Percentiles rank a stretch among this genome's conserved stretches.
Evolutionary conservation across 2,329 filamentous ascomycete genomes (phyloP).

Genomic region (Stromatinia cepivora): DNA sequence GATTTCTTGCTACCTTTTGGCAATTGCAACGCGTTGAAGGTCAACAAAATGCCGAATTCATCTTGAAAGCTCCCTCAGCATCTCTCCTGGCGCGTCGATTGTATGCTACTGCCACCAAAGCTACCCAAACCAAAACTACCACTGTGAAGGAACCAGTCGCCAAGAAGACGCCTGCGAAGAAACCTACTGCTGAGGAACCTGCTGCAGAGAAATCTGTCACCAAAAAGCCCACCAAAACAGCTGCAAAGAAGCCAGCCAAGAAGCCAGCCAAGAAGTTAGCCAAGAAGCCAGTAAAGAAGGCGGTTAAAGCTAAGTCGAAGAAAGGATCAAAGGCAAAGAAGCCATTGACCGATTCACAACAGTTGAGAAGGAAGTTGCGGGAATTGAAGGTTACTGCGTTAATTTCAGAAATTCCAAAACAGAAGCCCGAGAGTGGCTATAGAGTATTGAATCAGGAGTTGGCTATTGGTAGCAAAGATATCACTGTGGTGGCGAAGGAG

Average conservation of each 20-base stretch:
- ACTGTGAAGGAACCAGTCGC: conserved; percentile 24
- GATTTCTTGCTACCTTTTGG: conserved; percentile 32
- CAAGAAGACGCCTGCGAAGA: conserved; percentile 19
- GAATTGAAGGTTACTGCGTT: not conserved
- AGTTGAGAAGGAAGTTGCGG: conserved; percentile 6
- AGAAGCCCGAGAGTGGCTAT: conserved; percentile 11
- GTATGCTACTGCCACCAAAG: conserved; percentile 37
- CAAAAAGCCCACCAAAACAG: conserved; percentile 24
- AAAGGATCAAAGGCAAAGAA: conserved; percentile 33
- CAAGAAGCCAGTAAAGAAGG: conserved; percentile 35
- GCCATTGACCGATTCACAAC: conserved; percentile 25
- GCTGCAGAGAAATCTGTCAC: conserved; percentile 30
- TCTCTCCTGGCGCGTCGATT: conserved; percentile 24
- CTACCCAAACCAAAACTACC: conserved; percentile 22
- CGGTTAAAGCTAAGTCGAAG: conserved; percentile 31
- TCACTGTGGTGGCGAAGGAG: conserved; percentile 24
- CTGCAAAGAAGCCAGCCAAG: conserved; percentile 21
- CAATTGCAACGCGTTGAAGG: conserved; percentile 35
- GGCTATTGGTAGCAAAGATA: conserved; percentile 33
- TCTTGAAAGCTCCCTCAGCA: conserved; percentile 25
- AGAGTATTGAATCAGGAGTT: conserved; percentile 34
- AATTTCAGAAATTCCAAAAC: conserved; percentile 9
- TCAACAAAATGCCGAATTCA: conserved; percentile 26
- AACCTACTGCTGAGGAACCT: conserved; percentile 10
- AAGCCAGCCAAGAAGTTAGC: conserved; percentile 24